Base-by-base conservation (phyloP, 1,139 yeast genomes). In the Williopsis jadinii region DNA sequence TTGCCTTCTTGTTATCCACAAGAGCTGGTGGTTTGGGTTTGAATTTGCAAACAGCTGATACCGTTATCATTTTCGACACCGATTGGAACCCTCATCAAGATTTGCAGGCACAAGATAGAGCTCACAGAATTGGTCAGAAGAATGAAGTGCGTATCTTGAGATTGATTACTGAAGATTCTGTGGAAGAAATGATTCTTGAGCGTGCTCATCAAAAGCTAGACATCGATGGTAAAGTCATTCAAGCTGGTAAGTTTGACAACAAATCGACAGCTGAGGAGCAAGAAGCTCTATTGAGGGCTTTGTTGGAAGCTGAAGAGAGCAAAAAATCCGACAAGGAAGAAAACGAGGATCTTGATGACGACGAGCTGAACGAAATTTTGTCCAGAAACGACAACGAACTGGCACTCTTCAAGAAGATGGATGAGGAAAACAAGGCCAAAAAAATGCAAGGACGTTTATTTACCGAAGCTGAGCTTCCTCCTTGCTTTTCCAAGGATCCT, bases 61-160 rank as follows among this genome's bases (percentile, higher is more conserved):
- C 95, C 0, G 95, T 85, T 38, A 81, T 85, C 51, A 84, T 85
- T 46, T 84, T 84, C 56, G 95, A 85, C 59, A 83, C 94, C 8
- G 95, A 85, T 69, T 84, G 94, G 92, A 85, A 85, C 59, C 95
- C 95, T 3, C 95, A 85, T 66, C 95, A 85, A 62, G 95, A 85
- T 75, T 73, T 85, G 56, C 95, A 85, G 63, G 95, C 95, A 8
- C 92, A 84, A 62, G 95, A 86, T 61, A 76, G 95, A 67, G 95
- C 95, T 0, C 95, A 85, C 65, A 75, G 95, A 68, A 84, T 85
- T 63, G 95, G 95, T 36, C 95, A 85, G 60, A 84, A 84, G 68
- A 84, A 84, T 58, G 94, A 83, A 59, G 95, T 85, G 34, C 70
- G 90, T 56, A 85, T 85, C 52, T 71, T 85, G 55, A 71, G 94